These are phyloP conservation scores for Medicago lupulina DNA, from an alignment of 306 rosid genomes.

Conservation along the genomic window DNA sequence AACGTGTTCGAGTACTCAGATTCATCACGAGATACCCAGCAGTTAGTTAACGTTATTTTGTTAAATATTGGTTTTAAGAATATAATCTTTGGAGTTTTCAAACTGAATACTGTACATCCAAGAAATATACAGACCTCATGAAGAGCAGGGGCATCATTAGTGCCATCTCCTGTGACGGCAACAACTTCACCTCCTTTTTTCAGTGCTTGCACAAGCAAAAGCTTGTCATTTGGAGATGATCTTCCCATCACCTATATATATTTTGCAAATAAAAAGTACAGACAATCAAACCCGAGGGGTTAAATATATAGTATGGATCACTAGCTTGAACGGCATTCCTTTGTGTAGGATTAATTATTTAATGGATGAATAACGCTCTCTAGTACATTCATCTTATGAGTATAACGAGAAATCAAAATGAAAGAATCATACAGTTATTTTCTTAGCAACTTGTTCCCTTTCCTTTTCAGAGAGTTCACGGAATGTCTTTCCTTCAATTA, in stretches of 20 bases:
- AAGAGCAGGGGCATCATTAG: conserved; percentile 99
- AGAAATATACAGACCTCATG: conserved; percentile 79
- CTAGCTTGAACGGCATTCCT: conserved; percentile 16
- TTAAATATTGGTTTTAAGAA: conserved; percentile 5
- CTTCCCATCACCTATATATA: conserved; percentile 88
- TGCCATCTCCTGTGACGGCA: conserved; percentile 99
- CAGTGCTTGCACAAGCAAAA: conserved; percentile 96
- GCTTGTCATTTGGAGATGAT: conserved; percentile 99
- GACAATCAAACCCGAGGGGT: conserved; percentile 2
- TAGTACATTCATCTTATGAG: conserved; percentile 35
- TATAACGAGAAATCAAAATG: conserved; percentile 17
- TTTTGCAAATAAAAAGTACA: conserved; percentile 20
- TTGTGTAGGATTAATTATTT: conserved; percentile 19
- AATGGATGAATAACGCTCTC: conserved; percentile 17
- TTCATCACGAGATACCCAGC: not conserved
- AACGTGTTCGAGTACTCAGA: not conserved
- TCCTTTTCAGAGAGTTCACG: conserved; percentile 77
- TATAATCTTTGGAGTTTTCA: conserved; percentile 10
- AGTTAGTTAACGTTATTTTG: not conserved
- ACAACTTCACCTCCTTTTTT: conserved; percentile 92
- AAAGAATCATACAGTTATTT: conserved; percentile 62
- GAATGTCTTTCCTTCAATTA: conserved; percentile 90
- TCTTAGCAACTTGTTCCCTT: conserved; percentile 72
- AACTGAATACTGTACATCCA: conserved; percentile 21
- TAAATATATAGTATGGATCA: conserved; percentile 1